Percentiles rank a stretch among this genome's conserved stretches.
Evolutionary conservation across 805 yeast genomes (phyloP).

Genomic region (Myxozyma nipponensis): DNA sequence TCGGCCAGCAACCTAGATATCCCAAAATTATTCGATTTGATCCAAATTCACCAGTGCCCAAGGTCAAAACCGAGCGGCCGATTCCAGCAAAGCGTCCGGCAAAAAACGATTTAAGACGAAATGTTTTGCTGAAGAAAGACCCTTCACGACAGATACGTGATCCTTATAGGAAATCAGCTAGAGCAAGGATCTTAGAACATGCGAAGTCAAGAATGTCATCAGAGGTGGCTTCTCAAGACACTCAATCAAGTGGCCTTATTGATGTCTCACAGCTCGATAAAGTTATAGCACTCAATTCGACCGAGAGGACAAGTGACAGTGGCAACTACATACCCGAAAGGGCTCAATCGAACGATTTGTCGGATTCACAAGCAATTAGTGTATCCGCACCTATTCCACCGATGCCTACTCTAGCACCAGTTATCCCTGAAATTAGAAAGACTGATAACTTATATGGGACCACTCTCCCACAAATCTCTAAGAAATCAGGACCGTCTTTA

Average conservation of each 20-base stretch:
- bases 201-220: background rate
- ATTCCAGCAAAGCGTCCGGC: background rate
- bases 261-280: slow-evolving; percentile 1
- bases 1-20: slow-evolving; percentile 1
- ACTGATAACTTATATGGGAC: too few relatives aligned
- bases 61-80: background rate
- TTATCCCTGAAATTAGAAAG: too few relatives aligned
- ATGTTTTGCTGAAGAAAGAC: slow-evolving; percentile 1
- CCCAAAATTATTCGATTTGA: slow-evolving; percentile 4
- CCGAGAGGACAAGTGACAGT: too few relatives aligned
- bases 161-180: background rate
- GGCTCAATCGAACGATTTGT: too few relatives aligned
- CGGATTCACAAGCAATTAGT: too few relatives aligned
- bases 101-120: background rate
- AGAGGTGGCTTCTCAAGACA: too few relatives aligned
- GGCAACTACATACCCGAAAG: too few relatives aligned
- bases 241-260: too few relatives aligned
- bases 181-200: background rate
- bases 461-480: too few relatives aligned
- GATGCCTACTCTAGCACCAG: too few relatives aligned
- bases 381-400: too few relatives aligned
- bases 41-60: background rate
- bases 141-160: background rate
- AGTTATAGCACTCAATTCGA: background rate
- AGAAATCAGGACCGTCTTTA: too few relatives aligned